Evolutionary conservation across 305 asterid species (phyloP).

Genomic region (Lippia alba): DNA sequence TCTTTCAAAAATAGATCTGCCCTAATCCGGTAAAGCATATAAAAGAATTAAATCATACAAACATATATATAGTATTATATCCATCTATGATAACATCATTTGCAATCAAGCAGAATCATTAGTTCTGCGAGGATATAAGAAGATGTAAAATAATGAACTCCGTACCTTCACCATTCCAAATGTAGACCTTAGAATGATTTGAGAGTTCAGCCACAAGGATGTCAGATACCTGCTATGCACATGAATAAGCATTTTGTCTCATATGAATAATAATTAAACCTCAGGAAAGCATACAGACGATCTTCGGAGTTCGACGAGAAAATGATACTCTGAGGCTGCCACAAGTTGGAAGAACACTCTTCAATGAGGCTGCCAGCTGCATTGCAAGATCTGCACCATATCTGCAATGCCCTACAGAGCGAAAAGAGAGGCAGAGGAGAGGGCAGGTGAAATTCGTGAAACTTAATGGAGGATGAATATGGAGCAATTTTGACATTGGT

Average conservation of each 20-base stretch:
- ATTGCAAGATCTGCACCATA: constrained; percentile 78
- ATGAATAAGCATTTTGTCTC: constrained; percentile 36
- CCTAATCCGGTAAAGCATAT: no score
- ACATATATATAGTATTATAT: not conserved
- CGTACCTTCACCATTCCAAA: constrained; percentile 88
- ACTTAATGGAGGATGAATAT: no score
- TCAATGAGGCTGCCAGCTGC: constrained; percentile 66
- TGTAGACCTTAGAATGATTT: constrained; percentile 62
- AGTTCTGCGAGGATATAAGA: constrained; percentile 14
- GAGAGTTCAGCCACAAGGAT: constrained; percentile 54
- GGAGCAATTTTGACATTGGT: no score
- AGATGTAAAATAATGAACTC: constrained; percentile 16
- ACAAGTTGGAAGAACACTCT: constrained; percentile 69
- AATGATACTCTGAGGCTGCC: constrained; percentile 83
- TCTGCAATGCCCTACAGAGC: constrained; percentile 66
- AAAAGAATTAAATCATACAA: no score
- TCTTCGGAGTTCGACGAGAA: constrained; percentile 87
- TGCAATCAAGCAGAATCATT: constrained; percentile 7
- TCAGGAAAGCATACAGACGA: constrained; percentile 46
- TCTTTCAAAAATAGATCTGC: no score
- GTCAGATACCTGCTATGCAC: constrained; percentile 63
- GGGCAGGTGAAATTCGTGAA: not conserved
- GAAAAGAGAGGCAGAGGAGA: constrained; percentile 16
- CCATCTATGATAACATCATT: constrained; percentile 14
- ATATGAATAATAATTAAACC: constrained; percentile 19